Conservation (phyloP, 345 rosid species). For the Gossypium longicalyx region DNA sequence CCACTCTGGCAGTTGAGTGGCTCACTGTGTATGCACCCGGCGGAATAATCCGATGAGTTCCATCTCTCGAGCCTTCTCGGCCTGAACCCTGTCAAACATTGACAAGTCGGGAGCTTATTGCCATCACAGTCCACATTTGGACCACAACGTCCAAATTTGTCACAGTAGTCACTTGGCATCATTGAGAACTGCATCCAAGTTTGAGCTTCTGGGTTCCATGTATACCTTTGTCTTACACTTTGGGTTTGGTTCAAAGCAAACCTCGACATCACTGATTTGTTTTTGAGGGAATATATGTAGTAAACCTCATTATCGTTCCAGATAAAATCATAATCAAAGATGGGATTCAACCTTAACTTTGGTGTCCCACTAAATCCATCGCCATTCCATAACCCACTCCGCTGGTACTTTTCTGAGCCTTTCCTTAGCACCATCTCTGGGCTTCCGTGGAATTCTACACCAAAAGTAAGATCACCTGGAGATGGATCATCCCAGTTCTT, state of each 20-base stretch:
- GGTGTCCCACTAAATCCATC: slow-evolving; percentile 31
- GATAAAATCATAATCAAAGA: slow-evolving; percentile 24
- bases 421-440: neutral
- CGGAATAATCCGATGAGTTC: slow-evolving; percentile 35
- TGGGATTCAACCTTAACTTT: neutral
- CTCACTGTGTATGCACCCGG: slow-evolving; percentile 35
- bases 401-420: slow-evolving; percentile 1
- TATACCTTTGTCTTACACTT: neutral
- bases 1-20: slow-evolving; percentile 24
- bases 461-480: slow-evolving; percentile 6
- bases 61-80: slow-evolving; percentile 28
- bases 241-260: slow-evolving; percentile 5
- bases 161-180: slow-evolving; percentile 7
- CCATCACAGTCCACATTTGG: slow-evolving; percentile 31
- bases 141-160: slow-evolving; percentile 28
- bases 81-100: slow-evolving; percentile 35
- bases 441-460: neutral
- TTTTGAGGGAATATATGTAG: slow-evolving; percentile 25
- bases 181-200: neutral
- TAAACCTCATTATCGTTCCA: slow-evolving; percentile 25
- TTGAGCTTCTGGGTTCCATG: neutral
- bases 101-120: slow-evolving; percentile 33
- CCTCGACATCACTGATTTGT: neutral
- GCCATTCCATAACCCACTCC: slow-evolving; percentile 53
- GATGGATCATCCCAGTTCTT: slow-evolving; percentile 16